Conservation (phyloP, 208 protist genomes). For the Leishmania braziliensis region DNA sequence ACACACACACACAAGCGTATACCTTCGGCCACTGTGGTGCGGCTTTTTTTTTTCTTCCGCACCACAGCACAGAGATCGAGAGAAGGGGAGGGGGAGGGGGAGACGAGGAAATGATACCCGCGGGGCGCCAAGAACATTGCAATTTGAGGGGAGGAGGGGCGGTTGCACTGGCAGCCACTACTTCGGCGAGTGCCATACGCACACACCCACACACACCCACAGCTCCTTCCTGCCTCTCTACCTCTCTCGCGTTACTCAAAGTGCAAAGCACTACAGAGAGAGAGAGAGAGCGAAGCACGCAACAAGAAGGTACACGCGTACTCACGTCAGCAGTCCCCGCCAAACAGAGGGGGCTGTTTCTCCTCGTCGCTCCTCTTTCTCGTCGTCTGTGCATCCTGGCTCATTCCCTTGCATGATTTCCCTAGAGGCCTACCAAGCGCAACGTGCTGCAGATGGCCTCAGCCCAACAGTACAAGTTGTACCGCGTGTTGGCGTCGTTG, state of each 20-base stretch:
- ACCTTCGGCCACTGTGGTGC: no score
- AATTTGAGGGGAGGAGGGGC: background rate
- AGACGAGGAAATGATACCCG: no score
- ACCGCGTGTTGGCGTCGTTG: conserved; percentile 14
- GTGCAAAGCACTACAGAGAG: background rate
- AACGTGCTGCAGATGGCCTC: conserved; percentile 8
- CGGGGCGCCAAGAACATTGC: no score
- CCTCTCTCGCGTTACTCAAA: background rate
- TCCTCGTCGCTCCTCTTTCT: background rate
- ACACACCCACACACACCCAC: background rate
- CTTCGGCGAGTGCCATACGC: background rate
- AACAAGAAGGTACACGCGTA: background rate
- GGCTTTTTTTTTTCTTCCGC: no score
- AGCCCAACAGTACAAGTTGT: conserved; percentile 30
- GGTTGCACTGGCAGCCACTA: background rate
- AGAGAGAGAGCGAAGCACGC: background rate
- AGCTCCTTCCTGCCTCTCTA: background rate
- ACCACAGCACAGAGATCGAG: background rate
- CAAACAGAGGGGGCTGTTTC: background rate
- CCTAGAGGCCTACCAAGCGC: conserved; percentile 1
- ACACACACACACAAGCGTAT: no score
- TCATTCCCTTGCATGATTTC: background rate
- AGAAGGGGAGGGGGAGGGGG: background rate
- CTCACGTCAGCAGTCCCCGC: background rate
- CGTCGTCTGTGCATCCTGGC: background rate